These are phyloP conservation scores for Aspergillus hiratsukae DNA, from an alignment of 2,329 filamentous ascomycete species.

Conservation along the genomic window DNA sequence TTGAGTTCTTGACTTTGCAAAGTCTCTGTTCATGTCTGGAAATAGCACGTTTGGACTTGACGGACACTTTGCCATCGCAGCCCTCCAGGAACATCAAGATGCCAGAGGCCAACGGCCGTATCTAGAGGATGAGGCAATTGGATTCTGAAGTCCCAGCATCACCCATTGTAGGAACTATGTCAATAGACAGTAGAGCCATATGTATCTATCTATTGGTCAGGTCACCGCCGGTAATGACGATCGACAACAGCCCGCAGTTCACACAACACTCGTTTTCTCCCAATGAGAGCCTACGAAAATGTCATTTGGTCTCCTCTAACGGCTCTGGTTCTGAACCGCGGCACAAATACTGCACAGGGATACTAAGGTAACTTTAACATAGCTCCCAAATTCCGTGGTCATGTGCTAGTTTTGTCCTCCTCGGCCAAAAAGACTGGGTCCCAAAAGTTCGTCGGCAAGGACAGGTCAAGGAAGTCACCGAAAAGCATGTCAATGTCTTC, in stretches of 20 bases:
- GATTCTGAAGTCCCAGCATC: not conserved
- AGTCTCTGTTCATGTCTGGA: not conserved
- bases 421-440: conserved; percentile 28
- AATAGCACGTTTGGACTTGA: not conserved
- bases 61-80: not conserved
- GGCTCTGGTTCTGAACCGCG: not conserved
- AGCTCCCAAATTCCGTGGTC: not conserved
- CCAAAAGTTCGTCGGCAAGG: conserved; percentile 34
- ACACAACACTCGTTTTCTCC: not conserved
- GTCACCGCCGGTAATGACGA: conserved; percentile 4
- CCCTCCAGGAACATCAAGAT: not conserved
- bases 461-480: conserved; percentile 33
- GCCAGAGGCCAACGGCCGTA: not conserved
- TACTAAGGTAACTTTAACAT: not conserved
- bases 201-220: not conserved
- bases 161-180: no score
- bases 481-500: conserved; percentile 34
- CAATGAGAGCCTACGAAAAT: not conserved
- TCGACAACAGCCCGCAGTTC: conserved; percentile 3
- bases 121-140: not conserved
- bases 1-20: no score
- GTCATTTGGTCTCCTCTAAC: not conserved
- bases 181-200: not conserved
- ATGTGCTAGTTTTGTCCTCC: not conserved
- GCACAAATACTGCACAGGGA: not conserved